Base-by-base conservation (phyloP, 108 stramenopile species). In the Bacterosira constricta region DNA sequence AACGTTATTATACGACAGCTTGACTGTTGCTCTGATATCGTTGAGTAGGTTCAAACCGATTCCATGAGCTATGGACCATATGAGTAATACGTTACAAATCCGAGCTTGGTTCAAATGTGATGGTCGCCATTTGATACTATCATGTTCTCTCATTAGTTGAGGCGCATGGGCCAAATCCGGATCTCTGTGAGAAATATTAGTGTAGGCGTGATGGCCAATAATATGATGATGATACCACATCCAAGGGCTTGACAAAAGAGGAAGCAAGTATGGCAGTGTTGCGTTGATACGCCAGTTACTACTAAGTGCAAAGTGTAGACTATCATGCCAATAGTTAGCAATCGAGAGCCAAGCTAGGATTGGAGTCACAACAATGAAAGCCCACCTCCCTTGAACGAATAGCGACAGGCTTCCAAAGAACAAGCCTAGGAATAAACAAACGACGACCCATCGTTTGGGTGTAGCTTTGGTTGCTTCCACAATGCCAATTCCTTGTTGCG, bases 201-300 rank as follows among this genome's bases (percentile, higher is more conserved):
- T 79, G 32, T 83, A 83, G 20, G 78, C 73, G 35, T 83, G 82
- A 63, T 83, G 82, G 0, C 82, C 82, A 30, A 83, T 75, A 9
- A 75, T 74, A 60, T 83, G 82, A 18, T 83, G 78, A 20, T 83
- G 82, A 52, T 83, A 83, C 82, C 82, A 83, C 62, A 75, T 64
- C 54, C 72, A 83, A 9, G 82, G 82, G 32, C 54, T 58, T 11
- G 78, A 79, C 25, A 75, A 63, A 42, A 61, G 60, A 47, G 82
- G 82, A 50, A 79, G 61, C n/a, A 83, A 55, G 49, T 83, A 83
- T 9, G 82, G 82, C 32, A 79, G 54, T 27, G 39, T 41, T 23
- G 82, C 82, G 50, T 83, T 83, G 34, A 79, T 56, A 35, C 82
- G 54, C 82, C 82, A 83, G 56, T 83, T 67, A 9, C 56, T 66